These are phyloP conservation scores for Maudiozyma serrabonitensis DNA, from an alignment of 805 yeast genomes.

Conservation along the genomic window DNA sequence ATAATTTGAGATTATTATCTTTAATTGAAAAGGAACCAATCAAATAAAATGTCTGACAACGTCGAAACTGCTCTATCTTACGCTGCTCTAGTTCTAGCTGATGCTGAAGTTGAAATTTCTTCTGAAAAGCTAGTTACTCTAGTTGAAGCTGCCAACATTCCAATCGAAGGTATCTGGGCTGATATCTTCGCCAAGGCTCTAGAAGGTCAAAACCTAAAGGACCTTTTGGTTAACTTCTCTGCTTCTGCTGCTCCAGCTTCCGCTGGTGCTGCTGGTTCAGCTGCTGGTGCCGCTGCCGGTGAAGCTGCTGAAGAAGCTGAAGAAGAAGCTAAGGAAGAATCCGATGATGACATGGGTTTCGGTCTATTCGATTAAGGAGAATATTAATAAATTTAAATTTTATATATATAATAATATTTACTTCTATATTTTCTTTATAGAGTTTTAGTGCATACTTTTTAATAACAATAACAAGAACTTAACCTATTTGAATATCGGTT, in stretches of 20 bases:
- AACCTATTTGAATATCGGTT: not conserved
- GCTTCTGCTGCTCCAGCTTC: constrained; percentile 38
- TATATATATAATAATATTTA: not conserved
- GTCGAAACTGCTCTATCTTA: constrained; percentile 83
- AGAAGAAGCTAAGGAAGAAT: constrained; percentile 53
- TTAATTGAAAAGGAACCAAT: constrained; percentile 19
- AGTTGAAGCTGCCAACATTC: constrained; percentile 58
- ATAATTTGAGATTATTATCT: not conserved
- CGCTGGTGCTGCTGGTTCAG: constrained; percentile 36
- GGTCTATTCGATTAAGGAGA: constrained; percentile 70
- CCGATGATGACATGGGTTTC: constrained; percentile 84
- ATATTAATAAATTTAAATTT: not conserved
- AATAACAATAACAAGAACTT: not conserved
- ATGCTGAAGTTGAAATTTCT: constrained; percentile 90
- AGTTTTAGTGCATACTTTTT: constrained; percentile 3
- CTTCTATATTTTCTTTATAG: not conserved
- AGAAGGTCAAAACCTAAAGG: constrained; percentile 67
- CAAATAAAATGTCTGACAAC: constrained; percentile 33
- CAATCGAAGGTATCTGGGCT: constrained; percentile 71
- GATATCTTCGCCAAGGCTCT: constrained; percentile 75
- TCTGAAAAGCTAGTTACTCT: constrained; percentile 67
- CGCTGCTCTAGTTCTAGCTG: constrained; percentile 98
- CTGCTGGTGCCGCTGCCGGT: constrained; percentile 32
- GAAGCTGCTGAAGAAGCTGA: constrained; percentile 41
- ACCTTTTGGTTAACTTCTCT: constrained; percentile 50